These are phyloP conservation scores for Haberlea rhodopensis DNA, from an alignment of 257 asterid species.

Conservation along the genomic window DNA sequence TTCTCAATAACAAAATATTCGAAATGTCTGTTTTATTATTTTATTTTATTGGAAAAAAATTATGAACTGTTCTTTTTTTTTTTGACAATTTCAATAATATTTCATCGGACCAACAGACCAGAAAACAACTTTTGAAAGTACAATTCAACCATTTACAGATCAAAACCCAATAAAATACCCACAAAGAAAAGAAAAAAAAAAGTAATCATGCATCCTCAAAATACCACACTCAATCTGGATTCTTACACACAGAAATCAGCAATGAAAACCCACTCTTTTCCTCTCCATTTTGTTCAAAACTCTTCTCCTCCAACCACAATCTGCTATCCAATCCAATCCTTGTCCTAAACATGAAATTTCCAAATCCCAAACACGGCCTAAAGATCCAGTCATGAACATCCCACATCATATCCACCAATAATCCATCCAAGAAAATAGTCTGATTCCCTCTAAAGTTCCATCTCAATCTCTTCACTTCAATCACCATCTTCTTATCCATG, in stretches of 20 bases:
- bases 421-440: conserved; percentile 67
- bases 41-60: no score
- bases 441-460: conserved; percentile 94
- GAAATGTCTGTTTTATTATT: no score
- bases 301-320: conserved; percentile 16
- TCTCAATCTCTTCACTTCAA: conserved; percentile 61
- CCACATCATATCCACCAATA: conserved; percentile 87
- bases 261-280: background rate
- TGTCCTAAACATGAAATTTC: conserved; percentile 17
- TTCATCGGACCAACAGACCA: no score
- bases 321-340: conserved; percentile 14
- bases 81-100: no score
- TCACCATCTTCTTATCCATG: conserved; percentile 62
- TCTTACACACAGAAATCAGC: background rate
- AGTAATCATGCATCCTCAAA: no score
- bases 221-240: background rate
- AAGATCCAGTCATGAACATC: conserved; percentile 66
- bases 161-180: background rate
- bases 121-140: background rate
- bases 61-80: no score
- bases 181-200: no score
- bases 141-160: background rate
- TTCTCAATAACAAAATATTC: no score
- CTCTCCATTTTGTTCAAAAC: background rate
- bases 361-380: background rate